Percentiles rank a stretch among this genome's conserved stretches.
Conservation (phyloP, 306 rosid species). For the Casuarina equisetifolia region DNA sequence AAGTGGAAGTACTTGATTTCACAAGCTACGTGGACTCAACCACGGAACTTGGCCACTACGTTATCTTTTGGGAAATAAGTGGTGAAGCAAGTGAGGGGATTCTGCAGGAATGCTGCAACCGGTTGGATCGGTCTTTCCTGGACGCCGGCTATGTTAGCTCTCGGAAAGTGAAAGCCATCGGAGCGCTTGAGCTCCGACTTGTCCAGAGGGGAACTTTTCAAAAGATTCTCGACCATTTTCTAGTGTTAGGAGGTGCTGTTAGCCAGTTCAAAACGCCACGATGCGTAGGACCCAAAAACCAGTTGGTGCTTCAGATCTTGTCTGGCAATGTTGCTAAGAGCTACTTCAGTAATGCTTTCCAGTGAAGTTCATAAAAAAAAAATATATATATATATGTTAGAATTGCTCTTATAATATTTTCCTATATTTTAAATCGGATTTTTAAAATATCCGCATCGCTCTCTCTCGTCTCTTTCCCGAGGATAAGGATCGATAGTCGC, state of each 20-base stretch:
- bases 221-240: constrained; percentile 62
- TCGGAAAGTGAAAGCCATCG: constrained; percentile 61
- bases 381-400: not conserved
- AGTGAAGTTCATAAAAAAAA: constrained; percentile 15
- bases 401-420: not conserved
- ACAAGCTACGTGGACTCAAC: constrained; percentile 65
- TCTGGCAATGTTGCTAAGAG: constrained; percentile 53
- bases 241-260: constrained; percentile 58
- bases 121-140: constrained; percentile 62
- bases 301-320: constrained; percentile 60
- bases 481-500: constrained; percentile 10
- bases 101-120: constrained; percentile 71
- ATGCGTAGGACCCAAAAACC: constrained; percentile 56
- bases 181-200: constrained; percentile 68
- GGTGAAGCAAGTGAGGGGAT: constrained; percentile 68
- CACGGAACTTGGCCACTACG: constrained; percentile 81
- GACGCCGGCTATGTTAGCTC: constrained; percentile 76
- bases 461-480: constrained; percentile 2
- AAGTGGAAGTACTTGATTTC: constrained; percentile 76
- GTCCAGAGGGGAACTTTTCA: constrained; percentile 75
- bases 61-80: constrained; percentile 75
- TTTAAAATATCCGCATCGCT: too few relatives aligned
- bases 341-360: constrained; percentile 66
- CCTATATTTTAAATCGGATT: too few relatives aligned
- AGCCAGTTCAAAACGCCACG: constrained; percentile 92